These are phyloP conservation scores for Aureobasidium subglaciale DNA, from an alignment of 2,329 filamentous ascomycete genomes.

Conservation along the genomic window DNA sequence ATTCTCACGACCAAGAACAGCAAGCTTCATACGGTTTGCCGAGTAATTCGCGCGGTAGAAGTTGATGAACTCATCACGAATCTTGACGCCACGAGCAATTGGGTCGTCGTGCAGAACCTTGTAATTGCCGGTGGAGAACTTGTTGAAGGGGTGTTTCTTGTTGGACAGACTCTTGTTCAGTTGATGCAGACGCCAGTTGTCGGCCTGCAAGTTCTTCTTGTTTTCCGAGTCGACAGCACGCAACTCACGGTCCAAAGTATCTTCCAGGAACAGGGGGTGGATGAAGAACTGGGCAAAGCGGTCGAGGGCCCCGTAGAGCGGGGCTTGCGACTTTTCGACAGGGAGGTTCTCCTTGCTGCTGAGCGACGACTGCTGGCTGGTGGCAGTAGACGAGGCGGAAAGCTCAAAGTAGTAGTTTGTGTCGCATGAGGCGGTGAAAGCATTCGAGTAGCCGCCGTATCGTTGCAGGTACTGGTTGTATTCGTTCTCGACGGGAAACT, in stretches of 20 bases:
- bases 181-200: constrained; percentile 81
- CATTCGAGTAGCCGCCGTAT: constrained; percentile 88
- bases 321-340: constrained; percentile 40
- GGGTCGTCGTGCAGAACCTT: constrained; percentile 79
- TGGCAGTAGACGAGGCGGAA: constrained; percentile 62
- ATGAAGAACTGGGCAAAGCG: constrained; percentile 94
- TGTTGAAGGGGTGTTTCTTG: constrained; percentile 77
- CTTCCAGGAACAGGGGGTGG: constrained; percentile 75
- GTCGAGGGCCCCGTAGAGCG: constrained; percentile 75
- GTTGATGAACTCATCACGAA: constrained; percentile 84
- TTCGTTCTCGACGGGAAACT: constrained; percentile 90
- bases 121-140: constrained; percentile 86
- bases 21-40: constrained; percentile 88
- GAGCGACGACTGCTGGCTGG: constrained; percentile 40
- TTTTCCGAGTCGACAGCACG: constrained; percentile 91
- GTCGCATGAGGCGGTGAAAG: constrained; percentile 85
- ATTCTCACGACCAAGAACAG: constrained; percentile 73
- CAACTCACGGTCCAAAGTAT: constrained; percentile 78
- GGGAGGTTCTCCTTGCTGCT: constrained; percentile 32
- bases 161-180: constrained; percentile 84
- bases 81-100: constrained; percentile 70
- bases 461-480: constrained; percentile 89
- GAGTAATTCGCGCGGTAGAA: constrained; percentile 89
- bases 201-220: constrained; percentile 93
- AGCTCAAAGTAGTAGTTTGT: constrained; percentile 99